These are phyloP conservation scores for Paramecium sexaurelia DNA, from an alignment of 73 alveolate species.

Conservation along the genomic window DNA sequence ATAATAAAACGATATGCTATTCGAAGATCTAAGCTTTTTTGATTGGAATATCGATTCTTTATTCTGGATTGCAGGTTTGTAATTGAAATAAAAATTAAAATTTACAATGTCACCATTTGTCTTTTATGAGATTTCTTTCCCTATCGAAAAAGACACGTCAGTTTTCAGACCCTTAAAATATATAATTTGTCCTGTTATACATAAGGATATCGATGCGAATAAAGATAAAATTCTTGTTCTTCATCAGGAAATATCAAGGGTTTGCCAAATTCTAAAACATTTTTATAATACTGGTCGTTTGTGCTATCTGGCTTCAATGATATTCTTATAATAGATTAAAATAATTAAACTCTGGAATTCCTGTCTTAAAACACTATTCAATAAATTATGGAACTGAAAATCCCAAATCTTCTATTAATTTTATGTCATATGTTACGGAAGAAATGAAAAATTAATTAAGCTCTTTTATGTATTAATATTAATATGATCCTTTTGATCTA, in stretches of 20 bases:
- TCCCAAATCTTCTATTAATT: conserved; percentile 27
- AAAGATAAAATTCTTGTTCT: not conserved
- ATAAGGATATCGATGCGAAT: not conserved
- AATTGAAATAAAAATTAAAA: not conserved
- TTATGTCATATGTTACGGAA: not conserved
- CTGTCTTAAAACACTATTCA: not conserved
- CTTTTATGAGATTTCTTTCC: not conserved
- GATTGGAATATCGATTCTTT: not conserved
- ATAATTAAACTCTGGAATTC: conserved; percentile 18
- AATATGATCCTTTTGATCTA: not conserved
- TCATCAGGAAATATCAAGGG: not conserved
- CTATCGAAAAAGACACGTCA: not conserved
- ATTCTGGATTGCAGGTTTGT: not conserved
- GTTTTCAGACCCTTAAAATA: conserved; percentile 15
- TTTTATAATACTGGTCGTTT: not conserved
- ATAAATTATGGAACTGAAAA: not conserved
- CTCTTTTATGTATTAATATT: not conserved
- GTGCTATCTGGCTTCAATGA: conserved; percentile 34
- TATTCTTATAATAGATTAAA: not conserved
- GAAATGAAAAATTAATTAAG: not conserved
- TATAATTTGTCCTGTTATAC: not conserved
- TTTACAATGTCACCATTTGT: not conserved
- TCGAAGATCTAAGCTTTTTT: not conserved
- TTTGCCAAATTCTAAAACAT: conserved; percentile 10
- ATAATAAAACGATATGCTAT: not conserved